Evolutionary conservation across 2,329 filamentous ascomycete species (phyloP).

Genomic region (Volutella citrinella): DNA sequence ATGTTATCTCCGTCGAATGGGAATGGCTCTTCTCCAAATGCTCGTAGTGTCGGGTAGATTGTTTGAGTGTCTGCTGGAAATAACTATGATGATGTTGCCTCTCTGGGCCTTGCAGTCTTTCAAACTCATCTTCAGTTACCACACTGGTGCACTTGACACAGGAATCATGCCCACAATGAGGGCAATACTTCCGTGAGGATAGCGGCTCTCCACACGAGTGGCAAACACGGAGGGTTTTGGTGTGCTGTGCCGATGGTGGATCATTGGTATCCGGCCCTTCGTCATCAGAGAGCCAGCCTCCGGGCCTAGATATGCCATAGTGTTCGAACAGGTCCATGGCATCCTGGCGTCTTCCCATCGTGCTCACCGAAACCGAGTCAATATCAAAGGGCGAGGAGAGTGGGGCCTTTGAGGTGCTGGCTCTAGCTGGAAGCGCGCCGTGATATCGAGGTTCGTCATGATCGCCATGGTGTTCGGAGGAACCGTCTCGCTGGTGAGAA

Average conservation of each 20-base stretch:
- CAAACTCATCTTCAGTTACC: slow-evolving; percentile 15
- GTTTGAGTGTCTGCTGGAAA: slow-evolving; percentile 2
- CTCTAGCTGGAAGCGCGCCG: too few species aligned
- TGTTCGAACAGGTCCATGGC: slow-evolving; percentile 46
- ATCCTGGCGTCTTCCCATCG: slow-evolving; percentile 36
- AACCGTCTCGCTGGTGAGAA: too few species aligned
- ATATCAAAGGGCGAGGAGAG: slow-evolving; percentile 9
- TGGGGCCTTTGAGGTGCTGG: too few species aligned
- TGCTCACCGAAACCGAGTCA: slow-evolving; percentile 28
- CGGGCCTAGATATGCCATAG: slow-evolving; percentile 43
- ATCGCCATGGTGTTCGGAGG: too few species aligned
- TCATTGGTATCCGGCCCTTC: slow-evolving; percentile 2
- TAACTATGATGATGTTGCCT: slow-evolving; percentile 7
- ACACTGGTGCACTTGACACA: slow-evolving; percentile 46
- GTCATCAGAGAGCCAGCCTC: slow-evolving; percentile 45
- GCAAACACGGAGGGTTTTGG: slow-evolving; percentile 38
- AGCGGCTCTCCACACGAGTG: slow-evolving; percentile 47
- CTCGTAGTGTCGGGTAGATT: slow-evolving; percentile 4
- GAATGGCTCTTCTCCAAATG: too few species aligned
- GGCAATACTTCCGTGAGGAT: slow-evolving; percentile 37
- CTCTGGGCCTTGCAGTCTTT: slow-evolving; percentile 3
- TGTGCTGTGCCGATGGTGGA: slow-evolving; percentile 12
- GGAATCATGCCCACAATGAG: slow-evolving; percentile 48
- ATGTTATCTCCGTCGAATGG: too few species aligned
- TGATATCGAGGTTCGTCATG: too few species aligned